These are phyloP conservation scores for Aegilops sharonensis DNA, from an alignment of 176 grass and related monocot genomes.

Conservation along the genomic window DNA sequence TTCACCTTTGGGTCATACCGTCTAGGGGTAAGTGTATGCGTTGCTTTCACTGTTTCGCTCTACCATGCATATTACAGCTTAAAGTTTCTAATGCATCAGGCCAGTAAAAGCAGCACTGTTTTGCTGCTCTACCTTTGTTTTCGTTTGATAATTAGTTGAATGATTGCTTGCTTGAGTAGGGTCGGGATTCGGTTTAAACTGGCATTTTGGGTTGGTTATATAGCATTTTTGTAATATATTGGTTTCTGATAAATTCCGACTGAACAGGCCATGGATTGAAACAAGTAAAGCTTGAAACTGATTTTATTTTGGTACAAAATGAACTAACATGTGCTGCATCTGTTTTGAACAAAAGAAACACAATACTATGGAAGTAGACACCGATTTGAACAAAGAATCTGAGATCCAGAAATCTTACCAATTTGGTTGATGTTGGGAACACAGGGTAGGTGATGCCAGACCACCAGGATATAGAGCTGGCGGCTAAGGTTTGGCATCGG, in stretches of 20 bases:
- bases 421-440: not conserved
- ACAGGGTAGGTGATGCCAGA: not conserved
- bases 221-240: not conserved
- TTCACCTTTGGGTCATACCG: constrained; percentile 95
- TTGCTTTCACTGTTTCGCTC: not conserved
- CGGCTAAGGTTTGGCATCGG: no score
- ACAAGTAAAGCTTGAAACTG: not conserved
- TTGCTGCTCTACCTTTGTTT: not conserved
- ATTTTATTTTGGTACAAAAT: not conserved
- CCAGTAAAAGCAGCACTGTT: not conserved
- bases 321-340: not conserved
- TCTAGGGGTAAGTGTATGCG: constrained; percentile 62
- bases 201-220: not conserved
- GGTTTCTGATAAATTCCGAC: not conserved
- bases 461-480: no score
- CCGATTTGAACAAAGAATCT: not conserved
- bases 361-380: not conserved
- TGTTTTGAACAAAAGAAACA: not conserved
- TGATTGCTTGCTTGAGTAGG: not conserved
- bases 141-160: not conserved
- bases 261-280: not conserved
- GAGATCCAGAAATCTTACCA: not conserved
- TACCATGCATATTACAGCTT: not conserved
- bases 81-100: not conserved
- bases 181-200: not conserved